phyloP scores from a whole-genome alignment of 306 rosid genomes.

The Delonix regia region DNA sequence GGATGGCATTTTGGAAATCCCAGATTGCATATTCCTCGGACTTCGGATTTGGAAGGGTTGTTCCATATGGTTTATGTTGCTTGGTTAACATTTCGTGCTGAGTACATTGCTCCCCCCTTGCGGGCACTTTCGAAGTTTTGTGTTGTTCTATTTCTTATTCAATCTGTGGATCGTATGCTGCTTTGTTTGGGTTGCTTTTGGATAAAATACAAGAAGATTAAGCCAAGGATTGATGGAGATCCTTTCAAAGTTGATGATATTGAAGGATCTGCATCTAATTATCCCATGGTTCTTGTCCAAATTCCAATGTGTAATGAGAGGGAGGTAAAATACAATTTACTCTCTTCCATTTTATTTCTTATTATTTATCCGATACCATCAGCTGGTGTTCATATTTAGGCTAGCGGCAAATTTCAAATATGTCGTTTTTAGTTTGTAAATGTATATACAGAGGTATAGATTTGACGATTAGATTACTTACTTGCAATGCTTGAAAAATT shows the following conservation, averaged over 20 bases:
- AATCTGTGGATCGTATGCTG: conserved; percentile 79
- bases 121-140: conserved; percentile 84
- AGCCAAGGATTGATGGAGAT: conserved; percentile 63
- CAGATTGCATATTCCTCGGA: conserved; percentile 68
- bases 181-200: conserved; percentile 88
- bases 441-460: background rate
- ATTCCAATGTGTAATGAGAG: conserved; percentile 95
- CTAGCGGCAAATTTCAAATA: conserved; percentile 17
- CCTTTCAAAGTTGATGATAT: conserved; percentile 60
- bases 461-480: conserved; percentile 13
- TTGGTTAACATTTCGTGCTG: conserved; percentile 81
- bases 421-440: conserved; percentile 3
- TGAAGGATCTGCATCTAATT: conserved; percentile 60
- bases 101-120: conserved; percentile 77
- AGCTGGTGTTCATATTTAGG: conserved; percentile 3
- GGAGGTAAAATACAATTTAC: conserved; percentile 61
- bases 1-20: conserved; percentile 87
- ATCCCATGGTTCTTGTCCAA: conserved; percentile 92
- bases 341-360: background rate
- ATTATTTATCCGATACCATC: background rate
- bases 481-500: conserved; percentile 22
- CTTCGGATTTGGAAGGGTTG: conserved; percentile 71
- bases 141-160: conserved; percentile 82
- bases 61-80: conserved; percentile 69
- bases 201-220: conserved; percentile 79